Evolutionary conservation across 352 stramenopile genomes (phyloP), one percentile per base, ranked within the genome.

Genomic region (Phytophthora pini): DNA sequence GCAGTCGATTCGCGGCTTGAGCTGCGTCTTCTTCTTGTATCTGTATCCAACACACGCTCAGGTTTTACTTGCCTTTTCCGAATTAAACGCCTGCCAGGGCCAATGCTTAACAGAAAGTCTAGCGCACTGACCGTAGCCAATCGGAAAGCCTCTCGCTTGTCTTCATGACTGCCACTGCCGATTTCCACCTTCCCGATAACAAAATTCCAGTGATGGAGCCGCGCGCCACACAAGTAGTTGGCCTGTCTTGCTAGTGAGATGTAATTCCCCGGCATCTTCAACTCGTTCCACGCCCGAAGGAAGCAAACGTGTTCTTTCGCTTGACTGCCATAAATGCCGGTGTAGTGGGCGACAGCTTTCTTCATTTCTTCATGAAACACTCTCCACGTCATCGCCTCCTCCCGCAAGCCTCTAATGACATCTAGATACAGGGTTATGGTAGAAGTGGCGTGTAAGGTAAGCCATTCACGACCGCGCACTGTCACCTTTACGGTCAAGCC

Each of bases 121-220:
- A 83, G 70, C 3, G 80, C 70, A n/a, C 71, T 76, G 4, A 72
- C 48, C 0, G 72, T 70, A 2, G 80, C 84, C 9, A 82, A 40
- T 24, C 76, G 73, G 40, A 85, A 88, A 22, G 80, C 82, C 27
- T 75, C 68, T 6, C 74, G 60, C 41, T 85, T 88, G 27, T 86
- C 68, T 50, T 79, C 74, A 27, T 84, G 68, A 22, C 82, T 90
- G 5, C 82, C 82, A 53, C 81, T 90, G 8, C 84, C 84, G 36
- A 93, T 78, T 36, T 92, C 84, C 9, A 93, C 72, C 13, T 82
- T 89, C 4, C 78, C 84, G 9, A 89, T 50, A 24, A 68, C 67
- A 54, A 93, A 92, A 39, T 73, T 73, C 75, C 73, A 92, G 62
- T 93, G 84, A 50, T 89, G 78, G 5, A 78, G 60, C 27, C 74